Conservation (phyloP, 129 eudicot species). For the Solidago caesia region DNA sequence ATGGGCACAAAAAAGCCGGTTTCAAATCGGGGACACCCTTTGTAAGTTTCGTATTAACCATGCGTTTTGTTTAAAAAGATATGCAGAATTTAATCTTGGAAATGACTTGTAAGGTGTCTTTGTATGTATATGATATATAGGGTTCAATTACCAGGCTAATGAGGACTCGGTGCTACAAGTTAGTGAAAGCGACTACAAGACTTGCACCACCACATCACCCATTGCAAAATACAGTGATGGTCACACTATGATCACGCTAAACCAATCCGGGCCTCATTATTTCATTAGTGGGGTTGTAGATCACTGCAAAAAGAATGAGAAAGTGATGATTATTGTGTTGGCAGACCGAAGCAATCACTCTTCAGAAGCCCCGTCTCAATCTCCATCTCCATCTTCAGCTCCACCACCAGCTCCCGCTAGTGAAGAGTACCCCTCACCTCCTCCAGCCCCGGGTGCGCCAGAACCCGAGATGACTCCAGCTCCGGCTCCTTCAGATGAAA, state of each 20-base stretch:
- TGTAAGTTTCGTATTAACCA: constrained; percentile 42
- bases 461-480: constrained; percentile 46
- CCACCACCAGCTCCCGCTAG: constrained; percentile 35
- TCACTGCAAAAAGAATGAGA: constrained; percentile 37
- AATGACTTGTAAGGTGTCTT: not conserved
- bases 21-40: constrained; percentile 62
- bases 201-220: constrained; percentile 43
- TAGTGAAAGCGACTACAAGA: constrained; percentile 46
- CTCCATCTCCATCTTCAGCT: constrained; percentile 35
- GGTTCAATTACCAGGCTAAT: constrained; percentile 48
- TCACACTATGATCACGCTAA: constrained; percentile 32
- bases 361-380: constrained; percentile 30
- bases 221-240: constrained; percentile 35
- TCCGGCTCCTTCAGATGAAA: constrained; percentile 32
- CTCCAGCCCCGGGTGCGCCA: constrained; percentile 31
- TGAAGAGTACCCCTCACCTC: constrained; percentile 42
- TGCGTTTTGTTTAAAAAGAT: not conserved
- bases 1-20: constrained; percentile 74
- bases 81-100: not conserved
- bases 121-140: constrained; percentile 26
- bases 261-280: constrained; percentile 41
- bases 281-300: constrained; percentile 44
- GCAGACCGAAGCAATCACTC: constrained; percentile 46
- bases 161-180: constrained; percentile 68
- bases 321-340: constrained; percentile 30